These are phyloP conservation scores for Amanita muscaria DNA, from an alignment of 768 basidiomycete species.

Conservation along the genomic window DNA sequence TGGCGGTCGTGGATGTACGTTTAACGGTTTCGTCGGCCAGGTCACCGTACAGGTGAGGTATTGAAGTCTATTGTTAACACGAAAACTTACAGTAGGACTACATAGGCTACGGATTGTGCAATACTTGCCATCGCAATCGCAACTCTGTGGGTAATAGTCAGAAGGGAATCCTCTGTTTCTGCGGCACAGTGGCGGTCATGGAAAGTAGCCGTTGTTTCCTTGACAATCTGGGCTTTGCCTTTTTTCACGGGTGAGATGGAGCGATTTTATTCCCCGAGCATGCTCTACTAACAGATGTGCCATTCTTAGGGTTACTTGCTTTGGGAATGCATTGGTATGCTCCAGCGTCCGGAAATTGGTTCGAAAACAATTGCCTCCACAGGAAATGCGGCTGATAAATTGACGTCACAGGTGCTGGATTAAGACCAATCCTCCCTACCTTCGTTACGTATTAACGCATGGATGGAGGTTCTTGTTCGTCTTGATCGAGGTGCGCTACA, in stretches of 20 bases:
- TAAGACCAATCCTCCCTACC: conserved; percentile 6
- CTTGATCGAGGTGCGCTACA: conserved; percentile 17
- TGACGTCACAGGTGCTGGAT: conserved; percentile 9
- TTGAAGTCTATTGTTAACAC: not conserved
- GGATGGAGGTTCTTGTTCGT: conserved; percentile 11
- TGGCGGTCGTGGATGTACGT: conserved; percentile 4
- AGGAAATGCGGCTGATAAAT: not conserved
- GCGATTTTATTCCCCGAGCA: not conserved
- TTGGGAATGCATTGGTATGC: conserved; percentile 11
- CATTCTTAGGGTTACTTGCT: conserved; percentile 9
- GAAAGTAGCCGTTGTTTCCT: not conserved
- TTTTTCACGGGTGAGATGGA: conserved; percentile 4
- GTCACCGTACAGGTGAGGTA: conserved; percentile 9
- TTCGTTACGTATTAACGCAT: conserved; percentile 11
- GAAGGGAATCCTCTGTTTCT: not conserved
- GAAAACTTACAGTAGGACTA: not conserved
- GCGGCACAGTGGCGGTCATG: not conserved
- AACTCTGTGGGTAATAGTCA: not conserved
- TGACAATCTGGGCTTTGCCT: not conserved
- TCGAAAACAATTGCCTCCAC: not conserved
- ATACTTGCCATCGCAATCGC: conserved; percentile 6
- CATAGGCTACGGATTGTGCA: conserved; percentile 9
- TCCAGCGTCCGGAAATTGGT: conserved; percentile 12
- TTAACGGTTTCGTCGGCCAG: conserved; percentile 10
- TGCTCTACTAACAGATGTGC: too few relatives aligned